phyloP scores from a whole-genome alignment of 441 rosid genomes.

The Kokia cookei region DNA sequence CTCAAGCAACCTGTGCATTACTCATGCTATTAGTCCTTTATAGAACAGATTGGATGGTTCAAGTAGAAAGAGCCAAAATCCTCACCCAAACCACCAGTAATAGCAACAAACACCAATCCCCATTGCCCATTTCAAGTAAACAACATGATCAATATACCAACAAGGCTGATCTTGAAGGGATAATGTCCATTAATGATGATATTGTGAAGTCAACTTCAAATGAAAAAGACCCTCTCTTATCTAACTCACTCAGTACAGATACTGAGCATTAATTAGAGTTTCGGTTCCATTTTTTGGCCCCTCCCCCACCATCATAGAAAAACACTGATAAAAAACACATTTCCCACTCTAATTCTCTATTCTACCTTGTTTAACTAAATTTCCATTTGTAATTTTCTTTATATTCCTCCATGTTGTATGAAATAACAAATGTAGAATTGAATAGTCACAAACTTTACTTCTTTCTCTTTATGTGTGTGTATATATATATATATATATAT shows the following conservation, averaged over 20 bases:
- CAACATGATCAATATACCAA: conserved; percentile 12
- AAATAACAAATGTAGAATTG: neutral
- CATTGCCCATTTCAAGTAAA: conserved; percentile 27
- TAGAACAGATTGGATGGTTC: conserved; percentile 73
- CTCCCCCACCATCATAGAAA: conserved; percentile 20
- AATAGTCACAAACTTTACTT: neutral
- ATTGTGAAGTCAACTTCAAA: conserved; percentile 13
- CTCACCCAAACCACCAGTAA: conserved; percentile 30
- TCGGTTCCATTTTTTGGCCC: conserved; percentile 13
- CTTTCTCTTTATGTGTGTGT: neutral
- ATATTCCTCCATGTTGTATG: conserved; percentile 14
- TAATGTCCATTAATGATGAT: conserved; percentile 25
- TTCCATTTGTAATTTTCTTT: neutral
- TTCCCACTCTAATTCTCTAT: neutral
- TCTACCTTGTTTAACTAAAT: neutral
- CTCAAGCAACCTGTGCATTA: conserved; percentile 81
- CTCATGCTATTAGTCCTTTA: conserved; percentile 69
- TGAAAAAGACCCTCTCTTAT: neutral
- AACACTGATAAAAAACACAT: conserved; percentile 10
- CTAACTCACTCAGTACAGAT: neutral
- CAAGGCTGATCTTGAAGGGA: conserved; percentile 23
- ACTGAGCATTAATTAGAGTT: neutral
- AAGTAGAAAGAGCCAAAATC: conserved; percentile 66
- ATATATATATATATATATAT: too few species aligned
- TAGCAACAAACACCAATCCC: neutral